Evolutionary conservation across 139 green algal genomes (phyloP), one percentile per base, ranked within the genome.

Genomic region (Chlorella sp.): DNA sequence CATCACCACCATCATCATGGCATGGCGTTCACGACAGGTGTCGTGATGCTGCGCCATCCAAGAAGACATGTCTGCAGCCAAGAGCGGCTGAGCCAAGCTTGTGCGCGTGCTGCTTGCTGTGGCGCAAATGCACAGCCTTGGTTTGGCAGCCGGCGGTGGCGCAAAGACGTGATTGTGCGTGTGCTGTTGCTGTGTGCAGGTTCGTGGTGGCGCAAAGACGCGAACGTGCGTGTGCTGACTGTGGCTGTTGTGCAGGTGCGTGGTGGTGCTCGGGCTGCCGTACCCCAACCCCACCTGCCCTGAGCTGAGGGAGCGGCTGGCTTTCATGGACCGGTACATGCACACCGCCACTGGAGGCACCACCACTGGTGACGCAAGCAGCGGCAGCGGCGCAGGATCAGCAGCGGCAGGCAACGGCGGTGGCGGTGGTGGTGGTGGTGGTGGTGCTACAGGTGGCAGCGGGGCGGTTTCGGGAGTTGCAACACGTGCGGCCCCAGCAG

Each of bases 251-350:
- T 67, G 55, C 82, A 93, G 89, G 75, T 96, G 91, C 73, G 93
- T 98, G 27, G 84, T 97, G 14, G 83, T 99, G 73, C 62, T 97
- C 26, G 95, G 95, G 51, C 74, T 99, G 83, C 95, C 95, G 2
- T 99, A 96, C 83, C 90, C 95, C 49, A 97, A 96, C 82, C 86
- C 89, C 1, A 82, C 76, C 1, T 93, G 98, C 76, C 88, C 88
- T 0, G 95, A 98, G 83, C 88, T 99, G 3, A 62, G 79, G 23
- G 93, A 97, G 78, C 83, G 92, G 30, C 93, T 98, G 88, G 35
- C 67, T 0, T 94, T 90, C 80, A 72, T 97, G 49, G 91, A 97
- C 73, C 24, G 29, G n/a, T 23, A 24, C 66, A 26, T 29, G 29
- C 2, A 27, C 31, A 32, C 27, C 29, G 30, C 31, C 51, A 70